Conservation (phyloP, 495 filamentous ascomycete species). For the Aspergillus panamensis region DNA sequence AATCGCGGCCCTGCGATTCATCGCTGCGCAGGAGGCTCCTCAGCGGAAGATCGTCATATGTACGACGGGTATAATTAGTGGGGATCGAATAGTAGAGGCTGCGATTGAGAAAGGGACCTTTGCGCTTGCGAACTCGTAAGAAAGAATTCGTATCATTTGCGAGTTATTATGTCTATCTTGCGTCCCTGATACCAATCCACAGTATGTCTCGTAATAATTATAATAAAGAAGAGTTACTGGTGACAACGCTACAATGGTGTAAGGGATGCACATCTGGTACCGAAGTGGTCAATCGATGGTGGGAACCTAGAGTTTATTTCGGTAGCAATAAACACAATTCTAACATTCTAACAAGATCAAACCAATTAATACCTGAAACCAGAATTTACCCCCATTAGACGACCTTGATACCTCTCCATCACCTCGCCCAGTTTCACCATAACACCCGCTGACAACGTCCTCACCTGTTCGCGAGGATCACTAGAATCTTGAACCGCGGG, state of each 20-base stretch:
- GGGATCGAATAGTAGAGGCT: conserved; percentile 82
- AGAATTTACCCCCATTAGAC: conserved; percentile 49
- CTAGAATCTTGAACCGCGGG: conserved; percentile 52
- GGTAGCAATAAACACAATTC: too few species aligned
- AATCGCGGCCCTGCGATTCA: conserved; percentile 89
- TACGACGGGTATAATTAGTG: conserved; percentile 87
- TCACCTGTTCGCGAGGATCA: conserved; percentile 38
- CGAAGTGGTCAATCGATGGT: too few species aligned
- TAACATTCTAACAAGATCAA: too few species aligned
- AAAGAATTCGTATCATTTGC: not conserved
- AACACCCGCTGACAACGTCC: conserved; percentile 72
- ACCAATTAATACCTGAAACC: conserved; percentile 46
- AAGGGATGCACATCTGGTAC: too few species aligned
- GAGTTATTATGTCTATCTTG: not conserved
- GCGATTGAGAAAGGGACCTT: conserved; percentile 74
- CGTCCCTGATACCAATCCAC: not conserved
- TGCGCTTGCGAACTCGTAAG: conserved; percentile 30
- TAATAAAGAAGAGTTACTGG: not conserved
- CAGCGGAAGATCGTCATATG: conserved; percentile 82
- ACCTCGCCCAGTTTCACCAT: conserved; percentile 74
- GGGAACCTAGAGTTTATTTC: too few species aligned
- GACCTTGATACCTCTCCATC: conserved; percentile 73
- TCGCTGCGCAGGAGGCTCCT: conserved; percentile 81
- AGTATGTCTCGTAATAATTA: not conserved
- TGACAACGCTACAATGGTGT: too few species aligned